Evolutionary conservation across 2,329 filamentous ascomycete species (phyloP).

Genomic region (Trichocomaceae sp.): DNA sequence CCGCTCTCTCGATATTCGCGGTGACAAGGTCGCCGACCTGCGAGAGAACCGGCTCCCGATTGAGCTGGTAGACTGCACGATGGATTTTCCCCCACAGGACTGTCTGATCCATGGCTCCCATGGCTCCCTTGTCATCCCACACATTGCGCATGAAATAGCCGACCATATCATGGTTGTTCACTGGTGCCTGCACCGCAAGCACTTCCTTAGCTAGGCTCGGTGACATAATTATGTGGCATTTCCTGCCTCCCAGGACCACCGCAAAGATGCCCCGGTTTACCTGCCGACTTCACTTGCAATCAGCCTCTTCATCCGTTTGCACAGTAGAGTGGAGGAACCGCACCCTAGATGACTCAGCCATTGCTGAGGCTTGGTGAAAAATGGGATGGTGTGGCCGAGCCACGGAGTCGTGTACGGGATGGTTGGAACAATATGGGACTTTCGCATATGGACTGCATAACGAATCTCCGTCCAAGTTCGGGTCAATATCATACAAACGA

Average conservation of each 20-base stretch:
- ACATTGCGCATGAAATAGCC: neutral
- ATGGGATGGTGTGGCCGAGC: conserved; percentile 1
- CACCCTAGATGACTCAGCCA: neutral
- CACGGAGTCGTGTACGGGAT: neutral
- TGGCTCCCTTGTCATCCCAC: neutral
- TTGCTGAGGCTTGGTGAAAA: neutral
- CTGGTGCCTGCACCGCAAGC: neutral
- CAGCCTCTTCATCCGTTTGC: neutral
- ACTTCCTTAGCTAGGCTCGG: neutral
- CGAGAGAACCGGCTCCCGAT: neutral
- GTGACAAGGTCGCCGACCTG: neutral
- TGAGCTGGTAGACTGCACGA: neutral
- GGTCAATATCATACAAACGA: neutral
- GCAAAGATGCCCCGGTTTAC: neutral
- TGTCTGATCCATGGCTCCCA: neutral
- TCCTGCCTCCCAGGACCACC: neutral
- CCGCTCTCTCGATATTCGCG: neutral
- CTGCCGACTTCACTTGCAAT: neutral
- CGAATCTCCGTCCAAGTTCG: neutral
- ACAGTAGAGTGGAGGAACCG: neutral
- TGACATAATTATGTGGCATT: neutral
- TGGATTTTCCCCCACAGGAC: neutral
- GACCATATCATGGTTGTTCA: neutral
- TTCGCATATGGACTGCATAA: neutral
- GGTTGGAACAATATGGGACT: neutral